Percentiles rank a stretch among this genome's conserved stretches.
These are phyloP conservation scores for Cladobotryum mycophilum DNA, from an alignment of 2,329 filamentous ascomycete genomes.

Conservation along the genomic window DNA sequence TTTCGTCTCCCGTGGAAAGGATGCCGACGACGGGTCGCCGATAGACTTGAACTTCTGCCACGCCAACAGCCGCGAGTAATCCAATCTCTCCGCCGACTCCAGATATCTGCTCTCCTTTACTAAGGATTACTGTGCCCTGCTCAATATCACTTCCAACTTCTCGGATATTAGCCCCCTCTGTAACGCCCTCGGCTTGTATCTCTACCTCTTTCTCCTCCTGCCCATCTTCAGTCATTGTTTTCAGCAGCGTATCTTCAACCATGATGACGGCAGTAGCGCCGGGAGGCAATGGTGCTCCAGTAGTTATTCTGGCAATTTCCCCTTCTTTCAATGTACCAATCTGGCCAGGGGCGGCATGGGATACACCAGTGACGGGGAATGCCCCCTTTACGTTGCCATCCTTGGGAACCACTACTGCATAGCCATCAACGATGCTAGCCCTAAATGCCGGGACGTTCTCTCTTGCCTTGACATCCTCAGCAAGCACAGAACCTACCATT, in stretches of 20 bases:
- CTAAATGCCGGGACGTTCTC: slow-evolving; percentile 90
- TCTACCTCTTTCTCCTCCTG: slow-evolving; percentile 83
- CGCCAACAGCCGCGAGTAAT: slow-evolving; percentile 78
- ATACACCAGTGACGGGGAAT: slow-evolving; percentile 81
- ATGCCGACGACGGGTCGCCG: slow-evolving; percentile 75
- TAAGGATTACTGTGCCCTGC: slow-evolving; percentile 62
- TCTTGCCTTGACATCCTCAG: slow-evolving; percentile 70
- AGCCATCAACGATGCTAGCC: slow-evolving; percentile 95
- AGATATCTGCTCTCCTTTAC: slow-evolving; percentile 74
- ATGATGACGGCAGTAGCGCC: slow-evolving; percentile 86
- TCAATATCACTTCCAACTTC: slow-evolving; percentile 85
- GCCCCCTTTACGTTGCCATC: slow-evolving; percentile 64
- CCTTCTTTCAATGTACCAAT: slow-evolving; percentile 60
- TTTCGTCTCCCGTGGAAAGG: slow-evolving; percentile 90
- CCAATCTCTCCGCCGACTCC: slow-evolving; percentile 87
- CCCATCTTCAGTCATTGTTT: slow-evolving; percentile 68
- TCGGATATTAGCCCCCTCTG: slow-evolving; percentile 77
- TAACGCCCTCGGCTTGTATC: slow-evolving; percentile 71
- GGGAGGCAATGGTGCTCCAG: slow-evolving; percentile 81
- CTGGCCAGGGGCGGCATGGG: slow-evolving; percentile 73
- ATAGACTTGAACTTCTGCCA: slow-evolving; percentile 64
- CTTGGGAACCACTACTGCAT: slow-evolving; percentile 67
- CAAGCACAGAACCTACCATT: slow-evolving; percentile 72
- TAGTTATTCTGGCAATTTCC: slow-evolving; percentile 84
- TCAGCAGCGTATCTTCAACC: slow-evolving; percentile 84